phyloP scores from a whole-genome alignment of 495 filamentous ascomycete species.

The Xylaria scruposa region DNA sequence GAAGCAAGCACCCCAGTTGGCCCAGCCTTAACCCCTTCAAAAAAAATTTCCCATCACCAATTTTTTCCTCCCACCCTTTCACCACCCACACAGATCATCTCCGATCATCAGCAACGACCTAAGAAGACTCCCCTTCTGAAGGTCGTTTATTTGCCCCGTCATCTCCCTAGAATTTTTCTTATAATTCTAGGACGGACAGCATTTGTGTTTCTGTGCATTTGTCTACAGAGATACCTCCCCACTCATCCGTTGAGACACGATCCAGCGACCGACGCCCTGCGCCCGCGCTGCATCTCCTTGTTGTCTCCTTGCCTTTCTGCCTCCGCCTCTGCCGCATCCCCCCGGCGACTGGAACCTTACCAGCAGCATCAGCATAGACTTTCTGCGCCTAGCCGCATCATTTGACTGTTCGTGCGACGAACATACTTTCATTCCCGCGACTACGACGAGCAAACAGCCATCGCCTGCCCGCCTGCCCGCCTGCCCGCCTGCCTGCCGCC shows the following conservation, averaged over 20 bases:
- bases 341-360: slow-evolving; percentile 21
- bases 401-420: slow-evolving; percentile 26
- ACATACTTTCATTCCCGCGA: slow-evolving; percentile 30
- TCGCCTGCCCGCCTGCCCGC: slow-evolving; percentile 11
- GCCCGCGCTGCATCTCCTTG: slow-evolving; percentile 34
- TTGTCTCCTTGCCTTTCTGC: slow-evolving; percentile 14
- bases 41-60: slow-evolving; percentile 45
- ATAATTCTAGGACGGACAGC: slow-evolving; percentile 36
- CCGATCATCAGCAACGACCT: slow-evolving; percentile 48
- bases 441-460: slow-evolving; percentile 35
- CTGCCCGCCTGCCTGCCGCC: too few species aligned
- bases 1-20: slow-evolving; percentile 28
- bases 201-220: slow-evolving; percentile 42
- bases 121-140: slow-evolving; percentile 36
- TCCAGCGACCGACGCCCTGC: slow-evolving; percentile 27
- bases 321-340: slow-evolving; percentile 15
- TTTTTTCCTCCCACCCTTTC: slow-evolving; percentile 43
- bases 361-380: slow-evolving; percentile 1
- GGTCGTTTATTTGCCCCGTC: slow-evolving; percentile 39
- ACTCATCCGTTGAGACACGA: slow-evolving; percentile 38
- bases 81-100: slow-evolving; percentile 34
- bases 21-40: slow-evolving; percentile 35
- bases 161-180: slow-evolving; percentile 34
- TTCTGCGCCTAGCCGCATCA: background rate
- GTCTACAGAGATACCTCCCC: slow-evolving; percentile 47